A percentile compares a stretch with the other conserved stretches of the same genome.
Conservation (phyloP, 1,284 basidiomycete species). For the Heterobasidion irregulare region DNA sequence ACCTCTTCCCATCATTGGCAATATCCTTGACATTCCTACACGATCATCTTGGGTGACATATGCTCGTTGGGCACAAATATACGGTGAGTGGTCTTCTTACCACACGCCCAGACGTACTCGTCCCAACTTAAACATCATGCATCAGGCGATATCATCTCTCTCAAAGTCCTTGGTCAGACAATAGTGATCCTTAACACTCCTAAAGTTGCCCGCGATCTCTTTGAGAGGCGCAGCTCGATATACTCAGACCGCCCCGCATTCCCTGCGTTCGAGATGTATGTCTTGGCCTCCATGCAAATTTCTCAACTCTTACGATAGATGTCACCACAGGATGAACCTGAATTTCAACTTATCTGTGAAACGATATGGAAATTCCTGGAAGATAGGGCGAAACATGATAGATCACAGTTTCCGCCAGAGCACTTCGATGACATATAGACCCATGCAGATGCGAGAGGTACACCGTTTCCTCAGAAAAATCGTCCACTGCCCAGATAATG, state of each 20-base stretch:
- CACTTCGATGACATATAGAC: neutral
- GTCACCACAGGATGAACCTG: conserved; percentile 1
- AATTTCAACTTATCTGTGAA: neutral
- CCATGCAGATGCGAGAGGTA: neutral
- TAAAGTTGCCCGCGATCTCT: conserved; percentile 5
- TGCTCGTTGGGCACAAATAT: neutral
- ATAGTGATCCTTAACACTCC: conserved; percentile 8
- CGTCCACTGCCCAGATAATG: neutral
- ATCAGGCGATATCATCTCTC: conserved; percentile 8
- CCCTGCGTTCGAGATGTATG: conserved; percentile 6
- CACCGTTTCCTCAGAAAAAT: neutral
- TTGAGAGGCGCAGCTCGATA: conserved; percentile 6
- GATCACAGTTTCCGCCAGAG: conserved; percentile 3
- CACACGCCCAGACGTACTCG: neutral
- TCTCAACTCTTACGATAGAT: neutral
- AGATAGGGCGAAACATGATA: neutral
- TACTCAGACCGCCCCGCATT: conserved; percentile 11
- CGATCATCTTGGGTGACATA: neutral
- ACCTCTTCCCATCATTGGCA: neutral
- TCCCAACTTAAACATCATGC: neutral
- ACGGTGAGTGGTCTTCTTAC: neutral
- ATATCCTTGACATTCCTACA: neutral
- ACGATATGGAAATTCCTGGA: neutral
- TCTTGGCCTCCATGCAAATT: neutral
- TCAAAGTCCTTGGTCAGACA: conserved; percentile 6